Conservation (phyloP, 768 basidiomycete genomes). For the Trametes gibbosa region DNA sequence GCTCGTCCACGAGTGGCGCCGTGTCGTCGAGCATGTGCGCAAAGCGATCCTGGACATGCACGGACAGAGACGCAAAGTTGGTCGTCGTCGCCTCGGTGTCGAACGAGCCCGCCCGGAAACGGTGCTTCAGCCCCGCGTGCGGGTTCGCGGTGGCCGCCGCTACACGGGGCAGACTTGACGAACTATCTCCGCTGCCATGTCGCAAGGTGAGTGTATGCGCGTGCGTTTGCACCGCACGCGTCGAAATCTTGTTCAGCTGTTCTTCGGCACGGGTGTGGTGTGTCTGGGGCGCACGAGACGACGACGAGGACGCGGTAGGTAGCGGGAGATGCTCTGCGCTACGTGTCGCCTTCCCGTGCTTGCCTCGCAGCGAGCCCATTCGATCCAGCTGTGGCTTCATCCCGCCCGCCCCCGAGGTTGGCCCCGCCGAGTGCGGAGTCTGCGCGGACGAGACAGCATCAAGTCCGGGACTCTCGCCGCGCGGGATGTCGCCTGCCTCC, state of each 20-base stretch:
- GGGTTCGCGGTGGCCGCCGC: constrained; percentile 14
- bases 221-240: neutral
- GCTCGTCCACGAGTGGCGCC: constrained; percentile 20
- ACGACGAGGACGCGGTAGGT: constrained; percentile 38
- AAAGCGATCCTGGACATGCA: neutral
- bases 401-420: neutral
- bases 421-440: constrained; percentile 27
- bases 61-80: constrained; percentile 5
- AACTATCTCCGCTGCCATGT: constrained; percentile 31
- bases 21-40: constrained; percentile 15
- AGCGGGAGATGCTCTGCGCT: constrained; percentile 61
- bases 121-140: constrained; percentile 1
- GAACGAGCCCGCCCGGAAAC: constrained; percentile 20
- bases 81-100: constrained; percentile 15
- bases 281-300: constrained; percentile 30
- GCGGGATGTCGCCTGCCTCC: constrained; percentile 25
- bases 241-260: constrained; percentile 3
- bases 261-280: neutral
- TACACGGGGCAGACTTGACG: constrained; percentile 28
- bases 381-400: constrained; percentile 33
- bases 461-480: constrained; percentile 43
- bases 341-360: constrained; percentile 57
- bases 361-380: constrained; percentile 28
- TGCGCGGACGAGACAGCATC: constrained; percentile 39
- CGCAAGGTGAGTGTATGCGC: constrained; percentile 14